A percentile compares a stretch with the other conserved stretches of the same genome.
Conservation (phyloP, 805 yeast species). For the Zygosaccharomyces bisporus region DNA sequence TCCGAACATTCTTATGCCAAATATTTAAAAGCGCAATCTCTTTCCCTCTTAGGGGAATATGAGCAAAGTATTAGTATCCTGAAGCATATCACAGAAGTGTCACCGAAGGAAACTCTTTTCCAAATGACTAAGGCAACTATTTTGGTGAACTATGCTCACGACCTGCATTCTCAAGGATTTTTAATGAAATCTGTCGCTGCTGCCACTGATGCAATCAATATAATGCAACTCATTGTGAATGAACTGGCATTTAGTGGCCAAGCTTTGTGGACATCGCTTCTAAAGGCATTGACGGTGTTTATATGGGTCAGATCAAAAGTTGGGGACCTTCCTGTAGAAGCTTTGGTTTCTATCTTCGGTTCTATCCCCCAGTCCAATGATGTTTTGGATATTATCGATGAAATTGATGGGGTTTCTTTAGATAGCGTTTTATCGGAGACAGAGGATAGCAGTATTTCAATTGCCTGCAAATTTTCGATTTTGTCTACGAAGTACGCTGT, state of each 20-base stretch:
- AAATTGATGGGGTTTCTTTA: conserved; percentile 30
- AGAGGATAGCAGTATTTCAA: conserved; percentile 32
- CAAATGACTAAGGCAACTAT: conserved; percentile 55
- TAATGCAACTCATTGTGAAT: conserved; percentile 19
- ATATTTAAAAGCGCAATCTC: conserved; percentile 64
- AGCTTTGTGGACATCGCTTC: conserved; percentile 62
- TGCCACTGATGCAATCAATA: conserved; percentile 45
- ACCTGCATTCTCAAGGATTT: conserved; percentile 55
- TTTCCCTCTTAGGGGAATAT: conserved; percentile 61
- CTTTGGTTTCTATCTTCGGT: conserved; percentile 33
- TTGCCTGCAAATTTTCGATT: conserved; percentile 42
- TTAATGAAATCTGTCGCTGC: conserved; percentile 58
- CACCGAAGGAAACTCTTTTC: conserved; percentile 50
- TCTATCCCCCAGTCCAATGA: conserved; percentile 13
- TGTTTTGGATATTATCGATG: conserved; percentile 23
- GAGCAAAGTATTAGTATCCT: conserved; percentile 54
- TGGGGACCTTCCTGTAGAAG: conserved; percentile 47
- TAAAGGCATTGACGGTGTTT: conserved; percentile 53
- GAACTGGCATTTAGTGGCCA: conserved; percentile 37
- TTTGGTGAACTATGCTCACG: conserved; percentile 49
- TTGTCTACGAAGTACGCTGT: conserved; percentile 48
- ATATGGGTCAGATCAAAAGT: conserved; percentile 53
- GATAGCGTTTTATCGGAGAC: conserved; percentile 21
- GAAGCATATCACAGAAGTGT: conserved; percentile 38
- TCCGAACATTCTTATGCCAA: conserved; percentile 56